Evolutionary conservation across 169 alveolate genomes (phyloP), one percentile per base, ranked within the genome.

Genomic region (Plasmodium reichenowi): DNA sequence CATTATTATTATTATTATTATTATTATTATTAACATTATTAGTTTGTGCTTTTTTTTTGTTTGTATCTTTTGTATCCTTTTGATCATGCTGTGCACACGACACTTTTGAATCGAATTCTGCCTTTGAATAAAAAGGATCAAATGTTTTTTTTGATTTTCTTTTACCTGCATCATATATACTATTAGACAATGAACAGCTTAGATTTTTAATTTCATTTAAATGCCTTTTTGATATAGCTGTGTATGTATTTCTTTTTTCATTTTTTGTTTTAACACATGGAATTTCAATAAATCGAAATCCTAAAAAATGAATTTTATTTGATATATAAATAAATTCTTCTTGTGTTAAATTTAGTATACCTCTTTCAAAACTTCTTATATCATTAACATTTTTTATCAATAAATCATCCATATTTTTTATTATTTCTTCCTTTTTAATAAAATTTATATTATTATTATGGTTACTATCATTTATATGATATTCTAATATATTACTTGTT

Each of bases 131-230:
- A 32, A 32, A 83, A 5, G 8, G 48, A 32, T 83, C 86, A 45
- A 56, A 86, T 10, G 87, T 15, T 22, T 60, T 86, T 50, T 72
- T 86, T 32, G 88, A 71, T 10, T 86, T 70, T 24, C 92, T 86
- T 24, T 72, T 86, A 5, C 92, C 92, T 4, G 92, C 92, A 72
- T 70, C 87, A 45, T 86, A 86, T 86, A 86, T 86, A 86, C 62
- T 86, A 48, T 86, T 86, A 10, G 92, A 86, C 63, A 86, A 71
- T 20, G 92, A 86, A 38, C 88, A 86, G 24, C 76, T 73, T 72
- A 86, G 52, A 22, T 86, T 86, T 24, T 86, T 86, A 10, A 86
- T 70, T 70, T 86, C 92, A 70, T 86, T 86, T 48, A 86, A 72
- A 48, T 86, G 92, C 9, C 92, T 70, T 64, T 86, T 86, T 4